phyloP scores from a whole-genome alignment of 257 asterid genomes.

The Prunella vulgaris region DNA sequence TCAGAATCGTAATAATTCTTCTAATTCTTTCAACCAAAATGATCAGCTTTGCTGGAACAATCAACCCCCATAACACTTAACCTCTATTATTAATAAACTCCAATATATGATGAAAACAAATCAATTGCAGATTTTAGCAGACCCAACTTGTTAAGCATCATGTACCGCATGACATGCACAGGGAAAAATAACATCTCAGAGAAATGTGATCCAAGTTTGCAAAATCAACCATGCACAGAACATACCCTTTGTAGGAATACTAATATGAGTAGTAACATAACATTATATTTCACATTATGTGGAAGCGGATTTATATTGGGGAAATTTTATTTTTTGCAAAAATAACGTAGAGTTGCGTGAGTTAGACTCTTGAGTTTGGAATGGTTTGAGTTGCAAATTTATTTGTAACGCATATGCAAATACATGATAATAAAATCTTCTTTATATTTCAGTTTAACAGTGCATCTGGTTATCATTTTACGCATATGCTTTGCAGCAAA shows the following conservation, averaged over 20 bases:
- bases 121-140: neutral
- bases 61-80: neutral
- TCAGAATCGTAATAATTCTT: neutral
- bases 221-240: too few relatives aligned
- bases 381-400: neutral
- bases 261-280: neutral
- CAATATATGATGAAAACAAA: neutral
- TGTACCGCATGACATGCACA: too few relatives aligned
- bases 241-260: too few relatives aligned
- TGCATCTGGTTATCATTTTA: neutral
- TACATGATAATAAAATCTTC: neutral
- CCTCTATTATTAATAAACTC: neutral
- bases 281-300: too few relatives aligned
- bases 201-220: too few relatives aligned
- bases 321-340: neutral
- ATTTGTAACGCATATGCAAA: neutral
- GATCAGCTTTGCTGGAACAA: neutral
- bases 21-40: neutral
- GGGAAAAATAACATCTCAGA: too few relatives aligned
- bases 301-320: neutral
- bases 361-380: neutral
- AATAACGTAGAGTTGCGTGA: neutral
- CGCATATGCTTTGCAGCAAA: neutral
- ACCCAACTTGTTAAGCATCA: too few relatives aligned
- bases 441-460: neutral